Evolutionary conservation across 1,284 basidiomycete species (phyloP).

Genomic region (Takashimella tepidaria): DNA sequence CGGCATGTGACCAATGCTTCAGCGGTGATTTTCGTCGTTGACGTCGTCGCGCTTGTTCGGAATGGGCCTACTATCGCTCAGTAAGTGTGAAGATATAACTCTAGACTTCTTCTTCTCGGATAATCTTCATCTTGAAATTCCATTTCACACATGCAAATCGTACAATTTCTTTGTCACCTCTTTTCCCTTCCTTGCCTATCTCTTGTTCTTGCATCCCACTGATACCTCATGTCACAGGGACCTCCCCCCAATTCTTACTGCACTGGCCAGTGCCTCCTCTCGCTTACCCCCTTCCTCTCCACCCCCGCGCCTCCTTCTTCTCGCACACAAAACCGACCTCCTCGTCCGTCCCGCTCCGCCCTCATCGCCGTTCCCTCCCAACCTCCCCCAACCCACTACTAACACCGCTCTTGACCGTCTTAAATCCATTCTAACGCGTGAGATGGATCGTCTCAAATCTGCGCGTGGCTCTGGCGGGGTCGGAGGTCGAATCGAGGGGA

Average conservation of each 20-base stretch:
- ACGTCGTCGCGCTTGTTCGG: slow-evolving; percentile 33
- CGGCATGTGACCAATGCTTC: slow-evolving; percentile 25
- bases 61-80: slow-evolving; percentile 41
- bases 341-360: slow-evolving; percentile 25
- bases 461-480: slow-evolving; percentile 26
- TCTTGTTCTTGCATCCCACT: neutral
- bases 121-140: neutral
- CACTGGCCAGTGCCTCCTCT: slow-evolving; percentile 27
- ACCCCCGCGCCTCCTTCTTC: slow-evolving; percentile 35
- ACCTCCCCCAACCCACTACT: slow-evolving; percentile 21
- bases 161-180: neutral
- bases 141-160: neutral
- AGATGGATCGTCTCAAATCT: slow-evolving; percentile 44
- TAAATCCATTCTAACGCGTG: slow-evolving; percentile 38
- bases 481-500: slow-evolving; percentile 43
- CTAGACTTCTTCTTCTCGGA: too few species aligned
- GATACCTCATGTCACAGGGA: slow-evolving; percentile 28
- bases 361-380: slow-evolving; percentile 19
- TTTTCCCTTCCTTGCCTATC: too few species aligned
- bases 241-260: slow-evolving; percentile 38
- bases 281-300: slow-evolving; percentile 17
- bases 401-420: slow-evolving; percentile 33
- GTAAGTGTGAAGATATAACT: slow-evolving; percentile 30
- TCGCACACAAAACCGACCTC: slow-evolving; percentile 45
- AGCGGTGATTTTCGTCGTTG: slow-evolving; percentile 45